Conservation (phyloP, 2,329 filamentous ascomycete species). For the Domatiomyces catenatus region DNA sequence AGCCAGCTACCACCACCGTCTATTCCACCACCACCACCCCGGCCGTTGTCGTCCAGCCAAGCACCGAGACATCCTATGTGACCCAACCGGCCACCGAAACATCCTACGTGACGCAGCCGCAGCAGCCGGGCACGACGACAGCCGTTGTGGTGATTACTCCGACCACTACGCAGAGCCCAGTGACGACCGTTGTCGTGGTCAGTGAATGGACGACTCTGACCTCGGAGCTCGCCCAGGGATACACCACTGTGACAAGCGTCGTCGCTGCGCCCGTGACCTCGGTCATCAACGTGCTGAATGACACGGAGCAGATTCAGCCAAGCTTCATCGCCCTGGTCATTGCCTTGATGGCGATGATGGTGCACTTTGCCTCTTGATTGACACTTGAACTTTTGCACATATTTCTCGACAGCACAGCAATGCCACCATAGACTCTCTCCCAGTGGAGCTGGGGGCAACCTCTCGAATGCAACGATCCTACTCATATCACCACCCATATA, state of each 20-base stretch:
- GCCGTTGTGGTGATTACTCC: background rate
- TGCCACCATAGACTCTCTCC: too few relatives aligned
- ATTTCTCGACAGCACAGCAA: too few relatives aligned
- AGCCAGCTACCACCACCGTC: background rate
- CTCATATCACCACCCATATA: too few relatives aligned
- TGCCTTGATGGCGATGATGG: background rate
- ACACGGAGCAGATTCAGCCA: background rate
- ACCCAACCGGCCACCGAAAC: background rate
- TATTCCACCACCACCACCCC: slow-evolving; percentile 1
- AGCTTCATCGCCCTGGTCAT: background rate
- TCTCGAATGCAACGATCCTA: too few relatives aligned
- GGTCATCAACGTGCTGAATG: background rate
- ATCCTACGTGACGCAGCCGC: background rate
- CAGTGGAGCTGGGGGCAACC: too few relatives aligned
- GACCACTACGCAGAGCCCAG: background rate
- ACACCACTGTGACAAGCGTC: background rate
- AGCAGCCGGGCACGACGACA: background rate
- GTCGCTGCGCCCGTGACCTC: background rate
- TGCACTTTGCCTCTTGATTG: background rate
- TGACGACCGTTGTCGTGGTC: background rate
- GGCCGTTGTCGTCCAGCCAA: background rate
- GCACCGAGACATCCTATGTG: background rate
- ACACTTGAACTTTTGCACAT: too few relatives aligned
- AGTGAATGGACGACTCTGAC: background rate
- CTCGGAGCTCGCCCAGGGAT: background rate